Evolutionary conservation across 139 green algal species (phyloP).

Genomic region (Chlorella ohadii): DNA sequence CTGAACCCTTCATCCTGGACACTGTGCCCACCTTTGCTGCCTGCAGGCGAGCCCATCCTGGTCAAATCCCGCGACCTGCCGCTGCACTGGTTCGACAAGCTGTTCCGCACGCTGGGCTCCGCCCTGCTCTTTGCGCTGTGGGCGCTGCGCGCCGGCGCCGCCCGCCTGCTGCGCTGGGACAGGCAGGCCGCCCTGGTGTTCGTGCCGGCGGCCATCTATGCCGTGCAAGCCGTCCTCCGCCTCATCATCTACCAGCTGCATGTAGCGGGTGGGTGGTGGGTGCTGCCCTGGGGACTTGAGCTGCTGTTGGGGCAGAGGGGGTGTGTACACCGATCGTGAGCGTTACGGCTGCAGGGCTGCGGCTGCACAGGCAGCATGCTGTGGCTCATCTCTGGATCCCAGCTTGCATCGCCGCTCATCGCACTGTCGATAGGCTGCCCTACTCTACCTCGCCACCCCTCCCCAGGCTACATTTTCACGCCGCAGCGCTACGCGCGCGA

Average conservation of each 20-base stretch:
- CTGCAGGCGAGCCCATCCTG: constrained; percentile 17
- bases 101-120: constrained; percentile 21
- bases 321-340: no score
- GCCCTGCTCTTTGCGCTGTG: constrained; percentile 27
- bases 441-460: no score
- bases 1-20: not conserved
- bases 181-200: not conserved
- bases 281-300: no score
- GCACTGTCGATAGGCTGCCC: no score
- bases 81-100: constrained; percentile 33
- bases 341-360: no score
- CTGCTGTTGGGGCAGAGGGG: no score
- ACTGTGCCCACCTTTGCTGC: no score
- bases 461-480: constrained; percentile 19
- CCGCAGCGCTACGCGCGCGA: not conserved
- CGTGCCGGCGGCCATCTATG: constrained; percentile 26
- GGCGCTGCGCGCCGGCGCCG: not conserved
- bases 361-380: no score
- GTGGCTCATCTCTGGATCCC: no score
- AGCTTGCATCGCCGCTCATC: no score
- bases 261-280: not conserved
- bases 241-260: constrained; percentile 29
- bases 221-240: constrained; percentile 1
- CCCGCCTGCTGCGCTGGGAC: not conserved
- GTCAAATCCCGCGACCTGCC: constrained; percentile 27